These are phyloP conservation scores for Syzygium syzygioides DNA, from an alignment of 441 rosid genomes.

Conservation along the genomic window DNA sequence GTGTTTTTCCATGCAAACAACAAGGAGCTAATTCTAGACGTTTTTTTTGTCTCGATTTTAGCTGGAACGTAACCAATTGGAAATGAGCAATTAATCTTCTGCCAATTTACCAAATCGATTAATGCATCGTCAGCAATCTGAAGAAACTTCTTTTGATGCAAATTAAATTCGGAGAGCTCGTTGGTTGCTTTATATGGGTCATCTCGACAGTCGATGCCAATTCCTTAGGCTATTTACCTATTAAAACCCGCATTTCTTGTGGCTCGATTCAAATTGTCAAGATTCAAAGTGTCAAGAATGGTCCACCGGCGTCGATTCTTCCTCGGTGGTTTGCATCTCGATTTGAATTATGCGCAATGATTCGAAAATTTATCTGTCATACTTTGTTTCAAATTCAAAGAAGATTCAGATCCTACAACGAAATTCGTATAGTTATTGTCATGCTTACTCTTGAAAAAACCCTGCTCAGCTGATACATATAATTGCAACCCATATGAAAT, in stretches of 20 bases:
- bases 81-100: neutral
- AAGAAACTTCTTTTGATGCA: neutral
- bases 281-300: neutral
- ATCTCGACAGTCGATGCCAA: neutral
- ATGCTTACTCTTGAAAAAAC: too few relatives aligned
- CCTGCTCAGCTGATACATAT: too few relatives aligned
- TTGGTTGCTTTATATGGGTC: neutral
- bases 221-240: neutral
- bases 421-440: too few relatives aligned
- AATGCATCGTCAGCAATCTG: neutral
- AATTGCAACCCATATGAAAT: too few relatives aligned
- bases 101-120: neutral
- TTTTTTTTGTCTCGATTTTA: neutral
- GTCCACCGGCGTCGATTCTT: too few relatives aligned
- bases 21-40: neutral
- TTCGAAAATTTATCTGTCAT: too few relatives aligned
- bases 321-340: too few relatives aligned
- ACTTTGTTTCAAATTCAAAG: too few relatives aligned
- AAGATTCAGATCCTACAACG: too few relatives aligned
- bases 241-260: neutral
- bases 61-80: neutral
- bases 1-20: too few relatives aligned
- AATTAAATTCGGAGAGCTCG: neutral
- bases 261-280: neutral
- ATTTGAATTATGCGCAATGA: too few relatives aligned